phyloP scores from a whole-genome alignment of 352 stramenopile species.

The Blastocystis sp. region DNA sequence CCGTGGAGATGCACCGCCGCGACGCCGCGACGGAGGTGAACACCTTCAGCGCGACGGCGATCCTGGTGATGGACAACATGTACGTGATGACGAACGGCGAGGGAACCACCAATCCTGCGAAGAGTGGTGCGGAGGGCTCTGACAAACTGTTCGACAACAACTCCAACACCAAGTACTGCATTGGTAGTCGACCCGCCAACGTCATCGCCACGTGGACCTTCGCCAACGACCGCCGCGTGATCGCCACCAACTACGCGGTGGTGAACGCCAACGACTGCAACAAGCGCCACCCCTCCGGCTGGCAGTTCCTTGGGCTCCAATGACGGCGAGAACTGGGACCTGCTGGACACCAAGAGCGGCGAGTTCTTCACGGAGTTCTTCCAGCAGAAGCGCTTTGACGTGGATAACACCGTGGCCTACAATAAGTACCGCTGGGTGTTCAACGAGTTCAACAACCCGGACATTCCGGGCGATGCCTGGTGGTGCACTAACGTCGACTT shows the following conservation, averaged over 20 bases:
- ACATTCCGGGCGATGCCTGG: not conserved
- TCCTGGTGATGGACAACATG: conserved; percentile 51
- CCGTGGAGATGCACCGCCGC: conserved; percentile 50
- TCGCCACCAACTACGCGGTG: not conserved
- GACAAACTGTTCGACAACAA: conserved; percentile 68
- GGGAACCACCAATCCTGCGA: not conserved
- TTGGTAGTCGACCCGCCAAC: not conserved
- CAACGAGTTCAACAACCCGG: conserved; percentile 2
- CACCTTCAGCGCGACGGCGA: conserved; percentile 7
- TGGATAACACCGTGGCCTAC: conserved; percentile 40
- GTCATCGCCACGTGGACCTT: not conserved
- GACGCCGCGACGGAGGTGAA: not conserved
- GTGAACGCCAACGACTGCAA: not conserved
- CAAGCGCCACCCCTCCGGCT: not conserved
- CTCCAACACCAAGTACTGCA: conserved; percentile 5
- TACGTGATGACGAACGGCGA: conserved; percentile 17
- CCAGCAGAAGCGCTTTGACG: not conserved
- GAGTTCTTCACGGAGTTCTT: conserved; percentile 6
- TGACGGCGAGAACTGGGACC: not conserved
- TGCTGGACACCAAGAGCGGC: not conserved
- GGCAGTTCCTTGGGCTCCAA: not conserved
- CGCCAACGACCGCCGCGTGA: not conserved
- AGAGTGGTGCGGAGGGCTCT: not conserved
- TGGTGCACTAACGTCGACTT: not conserved
- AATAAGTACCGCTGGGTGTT: conserved; percentile 52